These are phyloP conservation scores for Orbilia quercus DNA, from an alignment of 2,329 filamentous ascomycete species.

Conservation along the genomic window DNA sequence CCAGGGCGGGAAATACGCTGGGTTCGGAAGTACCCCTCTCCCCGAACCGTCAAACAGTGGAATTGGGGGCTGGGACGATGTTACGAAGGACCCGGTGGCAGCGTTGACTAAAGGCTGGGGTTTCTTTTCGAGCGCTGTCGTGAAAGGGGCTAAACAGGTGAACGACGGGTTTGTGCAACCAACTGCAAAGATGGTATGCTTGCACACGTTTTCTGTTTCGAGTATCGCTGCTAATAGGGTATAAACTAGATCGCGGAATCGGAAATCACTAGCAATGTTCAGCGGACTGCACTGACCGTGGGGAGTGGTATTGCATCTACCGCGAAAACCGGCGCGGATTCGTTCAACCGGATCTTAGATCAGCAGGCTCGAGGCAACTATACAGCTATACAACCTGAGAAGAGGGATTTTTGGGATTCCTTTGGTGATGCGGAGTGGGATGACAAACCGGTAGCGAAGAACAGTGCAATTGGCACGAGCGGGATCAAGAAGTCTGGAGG, in stretches of 20 bases:
- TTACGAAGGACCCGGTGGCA: conserved; percentile 89
- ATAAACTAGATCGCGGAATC: conserved; percentile 77
- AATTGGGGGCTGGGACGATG: conserved; percentile 74
- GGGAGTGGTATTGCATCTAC: conserved; percentile 42
- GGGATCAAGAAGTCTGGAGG: conserved; percentile 69
- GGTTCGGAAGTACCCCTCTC: conserved; percentile 81
- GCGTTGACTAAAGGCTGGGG: conserved; percentile 92
- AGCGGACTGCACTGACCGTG: conserved; percentile 64
- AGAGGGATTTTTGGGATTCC: conserved; percentile 90
- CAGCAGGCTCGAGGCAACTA: conserved; percentile 69
- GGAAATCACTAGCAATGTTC: conserved; percentile 74
- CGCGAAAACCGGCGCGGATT: conserved; percentile 68
- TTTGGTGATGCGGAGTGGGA: conserved; percentile 75
- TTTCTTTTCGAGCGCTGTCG: conserved; percentile 89
- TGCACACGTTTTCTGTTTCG: background rate
- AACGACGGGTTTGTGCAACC: conserved; percentile 94
- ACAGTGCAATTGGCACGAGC: conserved; percentile 72
- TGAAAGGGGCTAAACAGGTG: conserved; percentile 88
- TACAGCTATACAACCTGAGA: conserved; percentile 69
- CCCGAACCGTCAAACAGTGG: conserved; percentile 64
- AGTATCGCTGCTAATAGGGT: background rate
- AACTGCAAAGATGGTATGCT: conserved; percentile 81
- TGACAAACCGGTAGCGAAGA: conserved; percentile 60
- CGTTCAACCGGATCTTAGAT: conserved; percentile 70
- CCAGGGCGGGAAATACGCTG: conserved; percentile 90